Evolutionary conservation across 129 eudicot species (phyloP), one percentile per base, ranked within the genome.

Genomic region (Flaveria trinervia): DNA sequence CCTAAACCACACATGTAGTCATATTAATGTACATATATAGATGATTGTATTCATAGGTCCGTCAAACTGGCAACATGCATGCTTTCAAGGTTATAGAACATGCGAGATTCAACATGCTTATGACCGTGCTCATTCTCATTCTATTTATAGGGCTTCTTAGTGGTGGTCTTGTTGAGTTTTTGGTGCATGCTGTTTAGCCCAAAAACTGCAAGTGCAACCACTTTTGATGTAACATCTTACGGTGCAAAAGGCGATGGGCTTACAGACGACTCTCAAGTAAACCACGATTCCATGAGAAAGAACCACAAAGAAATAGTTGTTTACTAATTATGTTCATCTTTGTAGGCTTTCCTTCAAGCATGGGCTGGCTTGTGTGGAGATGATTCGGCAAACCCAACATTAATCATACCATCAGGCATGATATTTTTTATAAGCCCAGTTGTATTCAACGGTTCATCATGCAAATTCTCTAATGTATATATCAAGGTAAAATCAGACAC

Each of bases 201-300:
- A 11, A 28, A 66, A 56, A 57, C 39, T 1, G 16, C 82, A 48
- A 51, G 62, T 54, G 84, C 84, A 17, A 20, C 56, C n/a, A 59
- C 64, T 52, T 79, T 70, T 54, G 57, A 83, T 70, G 80, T 86
- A 14, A 77, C 79, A 25, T n/a, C 81, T 14, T 86, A 72, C 56
- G 90, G 88, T 36, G 90, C 88, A 15, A 49, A 22, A 62, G 90
- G 90, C 33, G 85, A 86, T 70, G 90, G 87, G 61, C 45, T 2
- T 8, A 75, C 81, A 65, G 85, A 86, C 28, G 90, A 86, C 76
- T 16, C 87, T 9, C n/a, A 80, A 18, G 1, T 17, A 33, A 20
- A 15, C 73, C 15, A 78, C 20, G 43, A 25, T 33, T 77, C 51
- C 72, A 65, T 73, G 41, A n/a, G 36, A 79, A 26, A 15, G 61